Conservation (phyloP, 2,329 filamentous ascomycete genomes). For the Arthroderma sp. region DNA sequence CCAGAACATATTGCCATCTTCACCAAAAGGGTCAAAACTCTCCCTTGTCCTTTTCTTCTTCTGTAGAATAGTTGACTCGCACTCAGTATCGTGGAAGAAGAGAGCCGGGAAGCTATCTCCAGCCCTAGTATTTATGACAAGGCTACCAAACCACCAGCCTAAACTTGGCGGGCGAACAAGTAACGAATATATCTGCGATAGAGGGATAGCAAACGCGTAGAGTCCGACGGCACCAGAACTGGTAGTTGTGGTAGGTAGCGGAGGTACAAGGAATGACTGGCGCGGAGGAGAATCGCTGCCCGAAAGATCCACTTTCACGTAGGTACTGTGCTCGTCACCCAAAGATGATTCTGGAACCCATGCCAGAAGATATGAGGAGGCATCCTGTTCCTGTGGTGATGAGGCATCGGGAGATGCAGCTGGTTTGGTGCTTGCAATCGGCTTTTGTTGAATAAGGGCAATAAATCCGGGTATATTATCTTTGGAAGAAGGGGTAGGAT, state of each 20-base stretch:
- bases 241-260: conserved; percentile 71
- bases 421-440: conserved; percentile 21
- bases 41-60: conserved; percentile 75
- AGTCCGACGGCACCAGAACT: conserved; percentile 59
- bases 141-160: conserved; percentile 96
- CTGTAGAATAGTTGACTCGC: conserved; percentile 86
- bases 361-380: conserved; percentile 60
- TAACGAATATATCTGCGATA: conserved; percentile 81
- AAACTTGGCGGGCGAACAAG: conserved; percentile 81
- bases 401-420: conserved; percentile 28
- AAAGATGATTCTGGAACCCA: conserved; percentile 88
- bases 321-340: conserved; percentile 73
- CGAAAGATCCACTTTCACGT: conserved; percentile 90
- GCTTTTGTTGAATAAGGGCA: conserved; percentile 82
- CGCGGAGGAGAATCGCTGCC: conserved; percentile 68
- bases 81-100: conserved; percentile 97
- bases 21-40: conserved; percentile 80
- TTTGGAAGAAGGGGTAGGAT: conserved; percentile 81
- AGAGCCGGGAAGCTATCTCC: conserved; percentile 90
- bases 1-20: conserved; percentile 77
- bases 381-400: conserved; percentile 15
- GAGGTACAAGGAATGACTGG: conserved; percentile 81
- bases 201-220: conserved; percentile 83
- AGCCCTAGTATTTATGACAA: conserved; percentile 80
- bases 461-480: conserved; percentile 95